Percentiles rank a stretch among this genome's conserved stretches.
Conservation (phyloP, 148 eudicot species). For the Camellia japonica region DNA sequence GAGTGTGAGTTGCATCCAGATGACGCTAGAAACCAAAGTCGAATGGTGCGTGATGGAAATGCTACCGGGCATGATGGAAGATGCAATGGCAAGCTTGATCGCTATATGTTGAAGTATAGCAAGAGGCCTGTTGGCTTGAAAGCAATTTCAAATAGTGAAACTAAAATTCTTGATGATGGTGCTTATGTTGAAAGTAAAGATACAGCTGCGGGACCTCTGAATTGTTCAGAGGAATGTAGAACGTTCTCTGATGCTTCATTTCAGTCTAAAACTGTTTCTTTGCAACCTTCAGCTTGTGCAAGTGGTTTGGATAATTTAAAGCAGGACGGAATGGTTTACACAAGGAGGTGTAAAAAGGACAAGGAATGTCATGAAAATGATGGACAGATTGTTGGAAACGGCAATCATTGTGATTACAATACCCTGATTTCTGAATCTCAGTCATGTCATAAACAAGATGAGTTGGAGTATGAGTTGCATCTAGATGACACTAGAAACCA, state of each 20-base stretch:
- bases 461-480: conserved; percentile 16
- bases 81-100: conserved; percentile 22
- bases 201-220: conserved; percentile 15
- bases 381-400: conserved; percentile 9
- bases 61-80: conserved; percentile 20
- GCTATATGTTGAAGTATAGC: conserved; percentile 39
- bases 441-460: conserved; percentile 19
- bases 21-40: background rate
- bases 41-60: conserved; percentile 15
- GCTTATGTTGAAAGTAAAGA: conserved; percentile 20
- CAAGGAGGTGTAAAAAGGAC: conserved; percentile 27
- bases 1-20: conserved; percentile 10
- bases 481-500: conserved; percentile 3
- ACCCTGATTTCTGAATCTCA: conserved; percentile 13
- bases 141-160: conserved; percentile 15
- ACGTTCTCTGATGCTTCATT: conserved; percentile 28
- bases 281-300: background rate
- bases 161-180: conserved; percentile 20
- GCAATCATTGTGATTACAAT: conserved; percentile 19
- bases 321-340: conserved; percentile 20
- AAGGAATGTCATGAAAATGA: conserved; percentile 19
- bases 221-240: conserved; percentile 21
- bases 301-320: conserved; percentile 21
- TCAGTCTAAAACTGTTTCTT: conserved; percentile 11
- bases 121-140: conserved; percentile 27